Base-by-base conservation (phyloP, 495 filamentous ascomycete genomes). In the Parathielavia hyrcaniae region DNA sequence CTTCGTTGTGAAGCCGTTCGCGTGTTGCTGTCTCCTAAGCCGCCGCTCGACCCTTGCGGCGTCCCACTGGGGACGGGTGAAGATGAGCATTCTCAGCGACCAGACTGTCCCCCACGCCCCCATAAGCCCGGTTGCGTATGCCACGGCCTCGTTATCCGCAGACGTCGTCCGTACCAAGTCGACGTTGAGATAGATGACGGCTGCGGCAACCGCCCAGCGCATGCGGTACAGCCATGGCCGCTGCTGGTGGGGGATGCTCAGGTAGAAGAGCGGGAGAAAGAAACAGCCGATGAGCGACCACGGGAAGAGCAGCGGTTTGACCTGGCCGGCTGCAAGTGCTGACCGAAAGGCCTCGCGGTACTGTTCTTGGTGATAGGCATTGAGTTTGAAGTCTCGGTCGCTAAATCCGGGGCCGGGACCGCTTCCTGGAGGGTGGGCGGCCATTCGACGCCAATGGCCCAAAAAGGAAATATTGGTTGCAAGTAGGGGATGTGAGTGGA, bases 111-210 rank as follows among this genome's bases (percentile, higher is more conserved):
- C 77, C 86, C 87, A 95, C 13, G 77, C 75, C 0, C 75, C 75
- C 22, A 86, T 65, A 50, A 92, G 59, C 0, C 90, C 90, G 19
- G 82, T 72, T n/a, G 80, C 82, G 62, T 89, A 91, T 0, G 83
- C 81, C 45, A 80, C 69, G 2, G 78, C 86, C 48, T 84, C 81
- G 48, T 80, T 77, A 1, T 78, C 58, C 49, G 82, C 81, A 12
- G 73, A 76, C 14, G 79, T 75, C 47, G 81, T 64, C 26, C 67
- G 69, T 26, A 84, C 65, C n/a, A 83, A 64, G 9, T 73, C 19
- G n/a, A 66, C 53, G 46, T 75, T 70, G 46, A 74, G 65, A 26
- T 56, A 53, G 10, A 76, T 64, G 23, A 74, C 67, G 1, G 60
- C 53, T 1, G 75, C 74, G 26, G 83, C 80, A 0, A 87, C 72